Conservation (phyloP, 768 basidiomycete genomes). For the Russula vinacea region DNA sequence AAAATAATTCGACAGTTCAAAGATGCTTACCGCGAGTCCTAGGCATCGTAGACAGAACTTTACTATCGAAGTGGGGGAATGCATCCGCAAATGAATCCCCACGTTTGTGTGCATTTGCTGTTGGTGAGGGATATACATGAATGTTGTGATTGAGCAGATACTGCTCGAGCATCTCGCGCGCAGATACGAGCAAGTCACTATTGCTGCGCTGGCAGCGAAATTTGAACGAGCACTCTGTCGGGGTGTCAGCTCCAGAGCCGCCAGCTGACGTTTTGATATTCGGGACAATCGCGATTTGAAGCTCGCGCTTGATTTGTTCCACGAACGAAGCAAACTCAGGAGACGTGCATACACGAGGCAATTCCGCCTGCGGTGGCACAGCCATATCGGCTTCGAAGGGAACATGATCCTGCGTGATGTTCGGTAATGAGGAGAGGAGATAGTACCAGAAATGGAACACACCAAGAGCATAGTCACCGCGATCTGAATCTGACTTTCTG, state of each 20-base stretch:
- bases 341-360: constrained; percentile 69
- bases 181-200: constrained; percentile 86
- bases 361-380: constrained; percentile 78
- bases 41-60: constrained; percentile 76
- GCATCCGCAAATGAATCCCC: constrained; percentile 94
- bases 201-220: constrained; percentile 95
- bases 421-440: constrained; percentile 6
- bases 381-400: constrained; percentile 95
- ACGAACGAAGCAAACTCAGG: constrained; percentile 84
- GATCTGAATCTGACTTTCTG: constrained; percentile 95
- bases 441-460: constrained; percentile 34
- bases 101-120: constrained; percentile 76
- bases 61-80: constrained; percentile 95
- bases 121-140: constrained; percentile 74
- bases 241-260: constrained; percentile 53
- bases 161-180: constrained; percentile 89
- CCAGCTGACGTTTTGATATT: constrained; percentile 61
- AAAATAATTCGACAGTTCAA: constrained; percentile 18
- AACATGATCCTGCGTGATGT: constrained; percentile 75
- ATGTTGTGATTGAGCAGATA: constrained; percentile 83
- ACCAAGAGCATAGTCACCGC: constrained; percentile 94
- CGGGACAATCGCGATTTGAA: constrained; percentile 86
- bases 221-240: constrained; percentile 85
- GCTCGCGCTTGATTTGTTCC: constrained; percentile 89
- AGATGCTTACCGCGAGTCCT: constrained; percentile 51